These are phyloP conservation scores for Mortierella alpina DNA, from an alignment of 192 early-diverging fungal genomes.

Conservation along the genomic window DNA sequence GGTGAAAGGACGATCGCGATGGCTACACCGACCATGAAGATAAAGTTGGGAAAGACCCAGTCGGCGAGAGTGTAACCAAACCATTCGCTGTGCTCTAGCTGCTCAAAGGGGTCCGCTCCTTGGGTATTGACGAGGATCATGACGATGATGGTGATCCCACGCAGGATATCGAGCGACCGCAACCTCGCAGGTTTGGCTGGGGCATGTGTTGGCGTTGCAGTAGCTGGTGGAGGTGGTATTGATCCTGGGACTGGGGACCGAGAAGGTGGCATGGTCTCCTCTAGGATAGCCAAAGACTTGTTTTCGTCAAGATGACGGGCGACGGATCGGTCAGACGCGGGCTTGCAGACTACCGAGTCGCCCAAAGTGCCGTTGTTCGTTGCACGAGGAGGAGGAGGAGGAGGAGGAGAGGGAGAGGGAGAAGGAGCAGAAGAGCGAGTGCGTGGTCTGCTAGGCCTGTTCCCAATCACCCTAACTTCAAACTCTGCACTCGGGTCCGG, in stretches of 20 bases:
- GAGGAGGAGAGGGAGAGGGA: too few relatives aligned
- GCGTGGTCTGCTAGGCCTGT: not conserved
- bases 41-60: slow-evolving; percentile 66
- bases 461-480: slow-evolving; percentile 22
- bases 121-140: slow-evolving; percentile 69
- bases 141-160: slow-evolving; percentile 58
- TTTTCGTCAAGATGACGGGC: too few relatives aligned
- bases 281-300: too few relatives aligned
- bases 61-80: slow-evolving; percentile 61
- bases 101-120: slow-evolving; percentile 39
- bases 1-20: slow-evolving; percentile 37
- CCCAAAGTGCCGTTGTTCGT: too few relatives aligned
- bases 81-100: slow-evolving; percentile 55
- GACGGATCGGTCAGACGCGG: too few relatives aligned
- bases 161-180: slow-evolving; percentile 55
- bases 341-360: too few relatives aligned
- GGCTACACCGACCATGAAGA: slow-evolving; percentile 64
- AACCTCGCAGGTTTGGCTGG: slow-evolving; percentile 29
- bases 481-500: slow-evolving; percentile 5
- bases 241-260: not conserved
- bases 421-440: too few relatives aligned
- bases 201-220: not conserved
- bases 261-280: too few relatives aligned
- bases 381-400: too few relatives aligned
- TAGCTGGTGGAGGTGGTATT: not conserved